A percentile compares a stretch with the other conserved stretches of the same genome.
Conservation (phyloP, 1,139 yeast species). For the Sugiyamaella japonica region DNA sequence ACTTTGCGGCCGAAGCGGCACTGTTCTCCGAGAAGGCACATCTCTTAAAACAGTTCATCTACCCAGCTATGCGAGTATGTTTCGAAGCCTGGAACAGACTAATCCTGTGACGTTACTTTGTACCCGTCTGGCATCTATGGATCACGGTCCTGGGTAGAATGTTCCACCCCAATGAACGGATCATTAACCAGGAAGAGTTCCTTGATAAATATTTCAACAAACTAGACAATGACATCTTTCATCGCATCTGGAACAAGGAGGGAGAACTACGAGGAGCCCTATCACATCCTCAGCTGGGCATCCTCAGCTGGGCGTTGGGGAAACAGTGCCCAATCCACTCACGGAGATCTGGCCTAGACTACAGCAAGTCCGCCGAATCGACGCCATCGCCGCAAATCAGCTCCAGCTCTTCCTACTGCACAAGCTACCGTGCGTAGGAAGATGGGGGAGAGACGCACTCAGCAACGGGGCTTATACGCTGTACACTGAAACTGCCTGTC, state of each 20-base stretch:
- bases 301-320: no score
- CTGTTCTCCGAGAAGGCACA: background rate
- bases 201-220: background rate
- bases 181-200: background rate
- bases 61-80: background rate
- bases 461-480: no score
- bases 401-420: no score
- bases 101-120: background rate
- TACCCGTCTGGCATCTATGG: background rate
- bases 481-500: no score
- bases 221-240: background rate
- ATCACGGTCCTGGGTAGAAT: background rate
- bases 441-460: no score
- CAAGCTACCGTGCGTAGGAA: no score
- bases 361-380: no score
- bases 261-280: background rate
- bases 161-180: background rate
- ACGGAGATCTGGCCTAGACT: no score
- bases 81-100: background rate
- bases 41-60: background rate
- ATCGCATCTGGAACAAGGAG: background rate
- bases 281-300: no score
- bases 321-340: no score
- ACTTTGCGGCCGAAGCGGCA: background rate
- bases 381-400: no score